Percentiles rank a stretch among this genome's conserved stretches.
phyloP scores from a whole-genome alignment of 2,329 filamentous ascomycete species.

The Aureobasidium sp. region DNA sequence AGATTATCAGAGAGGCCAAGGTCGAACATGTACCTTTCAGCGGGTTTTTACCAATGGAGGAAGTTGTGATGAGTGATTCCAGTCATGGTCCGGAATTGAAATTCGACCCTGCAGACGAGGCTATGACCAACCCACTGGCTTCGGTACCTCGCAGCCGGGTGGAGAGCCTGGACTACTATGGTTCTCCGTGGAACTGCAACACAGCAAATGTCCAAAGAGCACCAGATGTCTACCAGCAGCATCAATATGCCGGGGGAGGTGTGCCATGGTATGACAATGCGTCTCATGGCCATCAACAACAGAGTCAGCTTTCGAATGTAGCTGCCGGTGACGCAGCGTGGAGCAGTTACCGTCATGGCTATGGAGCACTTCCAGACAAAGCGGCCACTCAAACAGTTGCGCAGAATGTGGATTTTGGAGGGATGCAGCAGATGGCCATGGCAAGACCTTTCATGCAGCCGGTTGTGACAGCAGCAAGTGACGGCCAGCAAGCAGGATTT shows the following conservation, averaged over 20 bases:
- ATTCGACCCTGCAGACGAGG: constrained; percentile 7
- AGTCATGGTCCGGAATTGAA: constrained; percentile 3
- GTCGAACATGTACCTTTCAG: not conserved
- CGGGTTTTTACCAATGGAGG: not conserved
- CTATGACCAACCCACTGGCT: not conserved
- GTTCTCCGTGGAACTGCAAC: not conserved
- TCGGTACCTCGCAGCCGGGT: not conserved
- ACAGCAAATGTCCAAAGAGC: not conserved
- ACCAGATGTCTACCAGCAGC: constrained; percentile 3
- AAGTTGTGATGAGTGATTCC: not conserved
- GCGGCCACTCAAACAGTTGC: not conserved
- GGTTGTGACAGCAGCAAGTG: not conserved
- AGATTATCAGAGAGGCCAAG: not conserved
- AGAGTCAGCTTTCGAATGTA: not conserved
- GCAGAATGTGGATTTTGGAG: not conserved
- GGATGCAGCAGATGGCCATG: constrained; percentile 3
- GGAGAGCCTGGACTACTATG: constrained; percentile 1
- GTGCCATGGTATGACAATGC: not conserved
- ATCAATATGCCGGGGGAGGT: not conserved
- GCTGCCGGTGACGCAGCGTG: not conserved
- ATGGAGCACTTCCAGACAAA: not conserved
- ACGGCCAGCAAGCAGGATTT: not conserved
- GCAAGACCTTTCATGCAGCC: not conserved
- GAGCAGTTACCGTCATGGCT: constrained; percentile 6
- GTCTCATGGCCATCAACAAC: not conserved